phyloP scores from a whole-genome alignment of 2,329 filamentous ascomycete species.

The Sporothrix pallida region DNA sequence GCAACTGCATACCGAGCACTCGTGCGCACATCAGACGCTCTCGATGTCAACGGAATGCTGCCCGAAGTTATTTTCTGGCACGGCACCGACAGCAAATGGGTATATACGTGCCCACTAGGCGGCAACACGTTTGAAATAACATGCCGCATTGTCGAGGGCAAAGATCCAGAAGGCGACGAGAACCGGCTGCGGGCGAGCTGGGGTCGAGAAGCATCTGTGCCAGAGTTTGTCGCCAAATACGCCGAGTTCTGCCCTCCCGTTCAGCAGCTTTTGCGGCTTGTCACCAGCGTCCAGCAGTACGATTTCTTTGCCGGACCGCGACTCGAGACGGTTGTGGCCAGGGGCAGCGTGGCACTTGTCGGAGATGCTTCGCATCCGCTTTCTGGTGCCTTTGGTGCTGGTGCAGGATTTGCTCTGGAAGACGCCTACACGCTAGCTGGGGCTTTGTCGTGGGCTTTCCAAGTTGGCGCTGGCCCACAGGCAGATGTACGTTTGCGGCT shows the following conservation, averaged over 20 bases:
- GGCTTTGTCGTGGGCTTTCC: conserved; percentile 24
- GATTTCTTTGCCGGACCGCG: conserved; percentile 33
- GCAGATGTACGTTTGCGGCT: background rate
- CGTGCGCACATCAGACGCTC: conserved; percentile 10
- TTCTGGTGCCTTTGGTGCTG: conserved; percentile 31
- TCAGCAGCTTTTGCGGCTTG: conserved; percentile 41
- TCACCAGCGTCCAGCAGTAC: conserved; percentile 28
- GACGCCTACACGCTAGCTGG: conserved; percentile 25
- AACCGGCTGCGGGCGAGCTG: conserved; percentile 41
- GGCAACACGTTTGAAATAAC: conserved; percentile 45
- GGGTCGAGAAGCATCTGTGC: conserved; percentile 38
- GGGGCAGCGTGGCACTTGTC: conserved; percentile 53
- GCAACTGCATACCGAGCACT: conserved; percentile 28
- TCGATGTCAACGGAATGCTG: conserved; percentile 29
- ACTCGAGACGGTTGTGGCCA: conserved; percentile 30
- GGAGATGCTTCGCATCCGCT: conserved; percentile 61
- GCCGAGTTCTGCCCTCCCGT: conserved; percentile 43
- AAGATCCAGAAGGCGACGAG: conserved; percentile 31
- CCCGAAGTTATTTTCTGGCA: conserved; percentile 33
- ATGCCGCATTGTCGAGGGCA: conserved; percentile 35
- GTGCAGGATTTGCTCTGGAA: conserved; percentile 32
- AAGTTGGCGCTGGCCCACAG: too few relatives aligned
- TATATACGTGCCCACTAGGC: conserved; percentile 45
- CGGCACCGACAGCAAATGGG: conserved; percentile 38
- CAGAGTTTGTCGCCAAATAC: conserved; percentile 37